Evolutionary conservation across 202 grass and related monocot genomes (phyloP).

Genomic region (Carex sylvatica): DNA sequence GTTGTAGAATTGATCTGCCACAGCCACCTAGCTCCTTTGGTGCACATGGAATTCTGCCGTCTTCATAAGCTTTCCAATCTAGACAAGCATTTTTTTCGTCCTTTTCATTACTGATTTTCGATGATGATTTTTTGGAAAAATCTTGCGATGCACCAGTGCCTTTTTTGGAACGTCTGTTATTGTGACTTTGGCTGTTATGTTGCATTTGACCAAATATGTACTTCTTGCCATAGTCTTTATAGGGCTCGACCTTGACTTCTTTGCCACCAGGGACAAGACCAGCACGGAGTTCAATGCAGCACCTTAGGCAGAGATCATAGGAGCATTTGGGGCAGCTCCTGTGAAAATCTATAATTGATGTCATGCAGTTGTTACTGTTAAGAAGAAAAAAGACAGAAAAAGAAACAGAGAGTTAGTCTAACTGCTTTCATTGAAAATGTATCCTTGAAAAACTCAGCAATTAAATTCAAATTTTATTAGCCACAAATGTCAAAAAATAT

Average conservation of each 20-base stretch:
- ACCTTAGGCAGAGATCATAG: constrained; percentile 71
- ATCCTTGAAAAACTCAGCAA: not conserved
- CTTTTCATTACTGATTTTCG: not conserved
- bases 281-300: constrained; percentile 69
- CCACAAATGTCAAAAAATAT: not conserved
- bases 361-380: constrained; percentile 58
- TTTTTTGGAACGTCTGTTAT: not conserved
- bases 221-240: constrained; percentile 32
- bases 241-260: constrained; percentile 19
- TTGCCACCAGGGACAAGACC: constrained; percentile 52
- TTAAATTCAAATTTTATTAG: not conserved
- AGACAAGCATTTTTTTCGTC: not conserved
- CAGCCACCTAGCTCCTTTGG: constrained; percentile 63
- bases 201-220: constrained; percentile 37
- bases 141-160: not conserved
- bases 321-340: constrained; percentile 63
- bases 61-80: constrained; percentile 50
- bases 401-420: constrained; percentile 14
- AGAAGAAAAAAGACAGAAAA: constrained; percentile 22
- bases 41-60: constrained; percentile 80
- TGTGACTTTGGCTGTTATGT: not conserved
- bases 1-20: constrained; percentile 38
- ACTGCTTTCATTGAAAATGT: not conserved
- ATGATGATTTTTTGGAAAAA: not conserved
- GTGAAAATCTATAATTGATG: constrained; percentile 78